Percentiles rank a stretch among this genome's conserved stretches.
These are phyloP conservation scores for Penicillium chermesinum DNA, from an alignment of 495 filamentous ascomycete species.

Conservation along the genomic window DNA sequence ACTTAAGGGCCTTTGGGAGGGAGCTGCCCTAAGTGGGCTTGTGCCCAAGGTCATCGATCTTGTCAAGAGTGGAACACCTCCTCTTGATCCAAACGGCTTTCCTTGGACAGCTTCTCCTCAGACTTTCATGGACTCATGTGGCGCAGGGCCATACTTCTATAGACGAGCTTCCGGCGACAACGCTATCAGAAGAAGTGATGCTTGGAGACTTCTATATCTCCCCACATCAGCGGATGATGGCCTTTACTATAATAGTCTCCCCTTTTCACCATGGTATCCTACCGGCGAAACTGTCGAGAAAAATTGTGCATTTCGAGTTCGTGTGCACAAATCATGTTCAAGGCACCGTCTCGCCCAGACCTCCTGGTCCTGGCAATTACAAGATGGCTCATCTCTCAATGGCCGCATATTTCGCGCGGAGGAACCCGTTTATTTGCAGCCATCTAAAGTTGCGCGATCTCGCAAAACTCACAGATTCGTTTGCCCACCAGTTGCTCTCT, in stretches of 20 bases:
- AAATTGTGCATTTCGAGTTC: slow-evolving; percentile 1
- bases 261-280: slow-evolving; percentile 1
- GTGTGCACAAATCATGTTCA: slow-evolving; percentile 1
- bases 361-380: slow-evolving; percentile 1
- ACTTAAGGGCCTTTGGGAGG: slow-evolving; percentile 10
- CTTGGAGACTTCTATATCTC: slow-evolving; percentile 4
- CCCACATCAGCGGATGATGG: not conserved
- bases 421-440: not conserved
- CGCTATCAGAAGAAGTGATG: not conserved
- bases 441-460: not conserved
- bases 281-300: not conserved
- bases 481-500: not conserved
- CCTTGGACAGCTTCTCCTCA: slow-evolving; percentile 15
- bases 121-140: slow-evolving; percentile 18
- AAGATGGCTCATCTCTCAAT: not conserved
- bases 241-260: slow-evolving; percentile 1
- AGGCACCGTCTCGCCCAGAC: slow-evolving; percentile 1
- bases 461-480: not conserved
- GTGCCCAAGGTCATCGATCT: slow-evolving; percentile 7
- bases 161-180: not conserved
- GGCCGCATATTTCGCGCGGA: not conserved
- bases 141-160: slow-evolving; percentile 13
- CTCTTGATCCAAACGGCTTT: slow-evolving; percentile 13
- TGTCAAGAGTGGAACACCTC: slow-evolving; percentile 7
- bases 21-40: slow-evolving; percentile 9